Conservation (phyloP, 2,329 filamentous ascomycete genomes). For the Beauveria rudraprayagi region DNA sequence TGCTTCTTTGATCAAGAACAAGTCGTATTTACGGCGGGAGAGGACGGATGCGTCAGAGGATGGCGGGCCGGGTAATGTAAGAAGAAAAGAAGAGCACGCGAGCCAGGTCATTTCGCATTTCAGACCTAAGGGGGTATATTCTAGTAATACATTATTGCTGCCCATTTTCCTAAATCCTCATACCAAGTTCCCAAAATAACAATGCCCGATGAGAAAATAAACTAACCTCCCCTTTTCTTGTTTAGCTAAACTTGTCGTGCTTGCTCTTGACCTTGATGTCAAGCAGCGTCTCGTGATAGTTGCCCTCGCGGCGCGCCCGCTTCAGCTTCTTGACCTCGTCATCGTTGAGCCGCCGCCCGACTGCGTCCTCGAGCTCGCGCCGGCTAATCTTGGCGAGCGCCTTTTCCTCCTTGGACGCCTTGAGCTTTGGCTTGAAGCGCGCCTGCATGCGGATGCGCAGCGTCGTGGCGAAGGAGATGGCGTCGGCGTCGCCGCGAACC, state of each 20-base stretch:
- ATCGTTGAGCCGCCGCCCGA: constrained; percentile 68
- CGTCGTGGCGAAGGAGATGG: constrained; percentile 60
- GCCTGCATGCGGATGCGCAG: constrained; percentile 89
- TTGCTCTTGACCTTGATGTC: constrained; percentile 87
- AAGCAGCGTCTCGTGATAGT: constrained; percentile 80
- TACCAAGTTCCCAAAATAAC: not conserved
- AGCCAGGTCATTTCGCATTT: not conserved
- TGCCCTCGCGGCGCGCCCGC: constrained; percentile 73
- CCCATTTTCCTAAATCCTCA: not conserved
- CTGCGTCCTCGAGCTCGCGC: constrained; percentile 74
- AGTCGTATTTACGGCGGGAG: constrained; percentile 50
- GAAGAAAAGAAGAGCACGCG: constrained; percentile 13
- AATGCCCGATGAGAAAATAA: not conserved
- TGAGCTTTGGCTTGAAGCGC: constrained; percentile 78
- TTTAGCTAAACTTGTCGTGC: constrained; percentile 67
- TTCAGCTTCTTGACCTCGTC: constrained; percentile 81
- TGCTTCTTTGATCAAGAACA: constrained; percentile 55
- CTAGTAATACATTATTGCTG: constrained; percentile 3
- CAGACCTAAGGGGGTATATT: not conserved
- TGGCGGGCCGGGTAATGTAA: constrained; percentile 34
- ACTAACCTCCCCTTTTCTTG: not conserved
- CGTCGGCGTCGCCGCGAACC: constrained; percentile 67
- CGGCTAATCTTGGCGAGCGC: constrained; percentile 77
- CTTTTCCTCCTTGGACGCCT: constrained; percentile 74
- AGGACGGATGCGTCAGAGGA: constrained; percentile 50